phyloP scores from a whole-genome alignment of 331 rosid genomes.

The Malus hybrid region DNA sequence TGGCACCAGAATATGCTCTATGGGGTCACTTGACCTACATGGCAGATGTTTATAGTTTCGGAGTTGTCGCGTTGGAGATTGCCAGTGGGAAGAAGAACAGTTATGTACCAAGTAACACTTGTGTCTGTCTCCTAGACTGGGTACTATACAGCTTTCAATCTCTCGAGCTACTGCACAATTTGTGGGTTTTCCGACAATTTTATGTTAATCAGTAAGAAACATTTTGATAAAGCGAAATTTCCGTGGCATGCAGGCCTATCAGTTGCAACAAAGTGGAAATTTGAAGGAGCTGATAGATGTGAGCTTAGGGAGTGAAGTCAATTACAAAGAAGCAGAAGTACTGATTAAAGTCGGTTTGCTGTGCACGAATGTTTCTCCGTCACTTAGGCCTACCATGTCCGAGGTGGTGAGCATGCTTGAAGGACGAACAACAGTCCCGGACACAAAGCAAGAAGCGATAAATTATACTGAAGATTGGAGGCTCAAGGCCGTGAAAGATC shows the following conservation, averaged over 20 bases:
- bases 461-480: conserved; percentile 34
- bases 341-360: conserved; percentile 55
- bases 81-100: conserved; percentile 29
- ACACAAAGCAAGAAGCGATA: conserved; percentile 27
- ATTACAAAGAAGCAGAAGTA: conserved; percentile 41
- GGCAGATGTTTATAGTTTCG: conserved; percentile 41
- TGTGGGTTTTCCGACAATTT: not conserved
- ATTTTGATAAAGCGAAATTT: not conserved
- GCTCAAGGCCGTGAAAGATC: conserved; percentile 64
- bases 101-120: conserved; percentile 16
- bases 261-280: conserved; percentile 37
- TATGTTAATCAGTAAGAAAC: not conserved
- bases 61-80: conserved; percentile 36
- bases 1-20: conserved; percentile 11
- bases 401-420: conserved; percentile 41
- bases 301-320: conserved; percentile 37
- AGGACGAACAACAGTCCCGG: conserved; percentile 50
- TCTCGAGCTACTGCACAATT: not conserved
- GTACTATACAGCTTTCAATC: conserved; percentile 11
- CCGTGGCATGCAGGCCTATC: conserved; percentile 41
- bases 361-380: conserved; percentile 49
- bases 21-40: conserved; percentile 35
- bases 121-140: conserved; percentile 30
- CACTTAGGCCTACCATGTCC: conserved; percentile 46
- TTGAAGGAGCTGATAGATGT: conserved; percentile 56